Conservation (phyloP, 2,329 filamentous ascomycete species). For the Alternaria viburni region DNA sequence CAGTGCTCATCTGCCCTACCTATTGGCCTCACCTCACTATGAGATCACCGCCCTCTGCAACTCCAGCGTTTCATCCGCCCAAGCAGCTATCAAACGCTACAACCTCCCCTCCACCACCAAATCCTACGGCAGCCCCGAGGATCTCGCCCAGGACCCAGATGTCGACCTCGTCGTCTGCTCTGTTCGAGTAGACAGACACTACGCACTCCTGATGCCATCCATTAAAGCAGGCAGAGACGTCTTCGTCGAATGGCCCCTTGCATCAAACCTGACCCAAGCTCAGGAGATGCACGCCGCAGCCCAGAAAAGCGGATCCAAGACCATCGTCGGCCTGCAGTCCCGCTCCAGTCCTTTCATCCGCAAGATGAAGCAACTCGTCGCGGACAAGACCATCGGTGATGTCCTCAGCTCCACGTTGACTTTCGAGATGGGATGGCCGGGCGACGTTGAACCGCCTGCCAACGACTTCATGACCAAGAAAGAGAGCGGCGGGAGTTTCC, state of each 20-base stretch:
- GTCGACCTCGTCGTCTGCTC: not conserved
- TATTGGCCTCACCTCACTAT: not conserved
- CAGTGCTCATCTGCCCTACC: not conserved
- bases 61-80: not conserved
- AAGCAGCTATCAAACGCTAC: not conserved
- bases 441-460: not conserved
- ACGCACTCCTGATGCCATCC: not conserved
- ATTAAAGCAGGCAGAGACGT: not conserved
- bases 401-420: not conserved
- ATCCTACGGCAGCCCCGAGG: not conserved
- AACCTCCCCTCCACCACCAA: not conserved
- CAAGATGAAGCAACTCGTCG: not conserved
- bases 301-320: not conserved
- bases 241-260: not conserved
- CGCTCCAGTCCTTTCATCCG: not conserved
- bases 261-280: not conserved
- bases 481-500: not conserved
- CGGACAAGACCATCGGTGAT: not conserved
- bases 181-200: not conserved
- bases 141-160: not conserved
- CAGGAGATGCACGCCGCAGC: not conserved
- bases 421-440: not conserved
- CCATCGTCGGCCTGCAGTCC: not conserved
- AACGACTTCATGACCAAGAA: not conserved
- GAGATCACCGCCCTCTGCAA: constrained; percentile 42